These are phyloP conservation scores for Apiotrichum brassicae DNA, from an alignment of 1,284 basidiomycete genomes.

Conservation along the genomic window DNA sequence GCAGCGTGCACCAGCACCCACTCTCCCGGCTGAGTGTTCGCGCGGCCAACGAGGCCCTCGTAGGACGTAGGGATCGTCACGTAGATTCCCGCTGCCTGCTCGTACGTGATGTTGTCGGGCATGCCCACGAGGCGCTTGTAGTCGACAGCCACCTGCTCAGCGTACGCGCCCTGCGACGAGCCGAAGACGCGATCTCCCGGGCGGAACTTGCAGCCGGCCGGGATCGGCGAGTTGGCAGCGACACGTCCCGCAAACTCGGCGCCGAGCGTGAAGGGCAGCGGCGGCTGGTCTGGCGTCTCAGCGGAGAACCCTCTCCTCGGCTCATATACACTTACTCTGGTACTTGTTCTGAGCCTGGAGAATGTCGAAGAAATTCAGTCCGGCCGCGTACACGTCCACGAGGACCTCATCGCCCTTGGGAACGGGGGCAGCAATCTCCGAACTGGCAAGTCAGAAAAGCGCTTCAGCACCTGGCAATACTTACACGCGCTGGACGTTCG, in stretches of 20 bases:
- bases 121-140: slow-evolving; percentile 55
- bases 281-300: slow-evolving; percentile 54
- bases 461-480: slow-evolving; percentile 11
- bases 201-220: slow-evolving; percentile 69
- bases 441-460: neutral
- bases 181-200: slow-evolving; percentile 89
- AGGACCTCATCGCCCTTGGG: slow-evolving; percentile 59
- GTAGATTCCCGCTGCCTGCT: slow-evolving; percentile 53
- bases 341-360: slow-evolving; percentile 82
- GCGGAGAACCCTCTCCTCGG: neutral
- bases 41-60: slow-evolving; percentile 79
- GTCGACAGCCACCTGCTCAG: slow-evolving; percentile 60
- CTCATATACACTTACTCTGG: slow-evolving; percentile 50
- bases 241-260: slow-evolving; percentile 81
- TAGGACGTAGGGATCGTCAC: slow-evolving; percentile 49
- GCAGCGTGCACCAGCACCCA: slow-evolving; percentile 82
- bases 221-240: slow-evolving; percentile 67
- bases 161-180: slow-evolving; percentile 67
- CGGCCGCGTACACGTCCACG: slow-evolving; percentile 62
- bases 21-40: slow-evolving; percentile 69
- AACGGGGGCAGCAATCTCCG: slow-evolving; percentile 57
- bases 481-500: slow-evolving; percentile 58
- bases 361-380: slow-evolving; percentile 51
- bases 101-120: slow-evolving; percentile 59
- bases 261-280: slow-evolving; percentile 75